A percentile compares a stretch with the other conserved stretches of the same genome.
These are phyloP conservation scores for Apiospora sp. DNA, from an alignment of 2,329 filamentous ascomycete species.

Conservation along the genomic window DNA sequence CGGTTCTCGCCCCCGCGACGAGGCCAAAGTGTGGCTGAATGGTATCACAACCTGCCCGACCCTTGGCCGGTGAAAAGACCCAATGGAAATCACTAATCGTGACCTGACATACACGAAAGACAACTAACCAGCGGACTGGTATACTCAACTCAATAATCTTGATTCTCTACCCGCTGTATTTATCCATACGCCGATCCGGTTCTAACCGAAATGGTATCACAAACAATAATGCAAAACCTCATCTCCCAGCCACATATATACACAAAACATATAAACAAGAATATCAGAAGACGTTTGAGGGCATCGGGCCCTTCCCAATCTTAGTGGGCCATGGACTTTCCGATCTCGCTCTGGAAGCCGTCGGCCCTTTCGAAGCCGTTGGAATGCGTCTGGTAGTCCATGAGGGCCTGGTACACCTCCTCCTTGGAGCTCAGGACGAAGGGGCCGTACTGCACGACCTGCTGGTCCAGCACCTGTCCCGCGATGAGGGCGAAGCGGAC, in stretches of 20 bases:
- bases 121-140: not conserved
- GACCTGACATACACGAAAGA: not conserved
- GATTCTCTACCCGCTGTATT: slow-evolving; percentile 1
- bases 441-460: slow-evolving; percentile 75
- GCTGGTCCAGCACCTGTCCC: slow-evolving; percentile 73
- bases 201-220: slow-evolving; percentile 22
- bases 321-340: slow-evolving; percentile 42
- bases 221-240: slow-evolving; percentile 18
- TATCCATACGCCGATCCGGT: slow-evolving; percentile 1
- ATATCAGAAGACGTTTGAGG: not conserved
- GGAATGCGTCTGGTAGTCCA: slow-evolving; percentile 68
- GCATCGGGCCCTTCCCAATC: not conserved
- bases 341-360: slow-evolving; percentile 71
- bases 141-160: not conserved
- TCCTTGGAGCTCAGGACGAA: slow-evolving; percentile 71
- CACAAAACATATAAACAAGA: slow-evolving; percentile 10
- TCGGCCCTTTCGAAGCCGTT: slow-evolving; percentile 76
- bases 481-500: slow-evolving; percentile 70
- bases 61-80: slow-evolving; percentile 12
- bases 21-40: slow-evolving; percentile 13
- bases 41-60: slow-evolving; percentile 23
- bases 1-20: slow-evolving; percentile 13
- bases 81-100: slow-evolving; percentile 13
- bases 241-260: slow-evolving; percentile 10
- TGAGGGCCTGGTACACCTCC: slow-evolving; percentile 71